These are phyloP conservation scores for Cyamopsis tetragonoloba DNA, from an alignment of 306 rosid species.

Conservation along the genomic window DNA sequence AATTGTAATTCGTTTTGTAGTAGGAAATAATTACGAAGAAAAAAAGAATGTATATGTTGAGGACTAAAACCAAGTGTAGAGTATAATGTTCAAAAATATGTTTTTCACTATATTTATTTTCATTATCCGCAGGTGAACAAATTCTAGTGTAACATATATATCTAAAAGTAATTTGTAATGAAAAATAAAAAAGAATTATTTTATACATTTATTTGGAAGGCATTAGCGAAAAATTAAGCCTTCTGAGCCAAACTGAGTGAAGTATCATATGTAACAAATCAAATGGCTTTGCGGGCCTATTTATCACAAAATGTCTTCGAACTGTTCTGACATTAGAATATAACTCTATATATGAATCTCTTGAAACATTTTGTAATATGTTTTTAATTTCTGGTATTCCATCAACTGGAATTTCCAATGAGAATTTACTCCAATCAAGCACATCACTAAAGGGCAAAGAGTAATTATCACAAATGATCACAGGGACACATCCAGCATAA, in stretches of 20 bases:
- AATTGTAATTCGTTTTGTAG: too few relatives aligned
- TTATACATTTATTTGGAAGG: neutral
- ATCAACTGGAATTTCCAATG: conserved; percentile 43
- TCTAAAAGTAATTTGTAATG: neutral
- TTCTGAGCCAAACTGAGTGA: conserved; percentile 71
- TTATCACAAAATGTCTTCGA: conserved; percentile 54
- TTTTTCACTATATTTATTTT: neutral
- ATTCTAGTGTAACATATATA: neutral
- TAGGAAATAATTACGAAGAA: neutral
- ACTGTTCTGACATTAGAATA: conserved; percentile 43
- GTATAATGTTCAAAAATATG: neutral
- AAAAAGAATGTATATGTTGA: neutral
- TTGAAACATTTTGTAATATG: conserved; percentile 44
- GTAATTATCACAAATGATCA: conserved; percentile 56
- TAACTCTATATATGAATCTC: conserved; percentile 39
- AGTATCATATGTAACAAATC: conserved; percentile 77
- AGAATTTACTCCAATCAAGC: conserved; percentile 64
- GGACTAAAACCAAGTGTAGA: neutral
- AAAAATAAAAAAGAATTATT: neutral
- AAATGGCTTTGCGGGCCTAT: conserved; percentile 63
- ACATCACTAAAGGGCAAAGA: conserved; percentile 71
- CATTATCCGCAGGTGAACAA: neutral
- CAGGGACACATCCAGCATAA: conserved; percentile 69
- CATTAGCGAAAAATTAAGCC: conserved; percentile 35
- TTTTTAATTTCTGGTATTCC: conserved; percentile 57